These are phyloP conservation scores for Penicillium fimorum DNA, from an alignment of 495 filamentous ascomycete species.

Conservation along the genomic window DNA sequence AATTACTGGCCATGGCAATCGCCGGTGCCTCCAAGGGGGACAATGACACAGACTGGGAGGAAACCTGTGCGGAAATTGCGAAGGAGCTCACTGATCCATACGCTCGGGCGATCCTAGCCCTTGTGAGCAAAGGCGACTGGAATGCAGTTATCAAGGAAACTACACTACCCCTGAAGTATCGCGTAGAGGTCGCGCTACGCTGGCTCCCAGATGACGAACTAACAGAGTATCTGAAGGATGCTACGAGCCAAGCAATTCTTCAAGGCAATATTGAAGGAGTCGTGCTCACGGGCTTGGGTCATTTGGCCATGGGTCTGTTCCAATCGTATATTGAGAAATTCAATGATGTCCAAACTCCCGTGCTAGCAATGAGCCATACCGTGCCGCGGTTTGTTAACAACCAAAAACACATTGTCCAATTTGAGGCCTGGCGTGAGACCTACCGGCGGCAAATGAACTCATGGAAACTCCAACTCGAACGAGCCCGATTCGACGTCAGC, in stretches of 20 bases:
- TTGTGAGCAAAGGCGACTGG: slow-evolving; percentile 88
- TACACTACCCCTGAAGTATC: slow-evolving; percentile 80
- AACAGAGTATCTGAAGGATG: slow-evolving; percentile 63
- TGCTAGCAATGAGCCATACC: slow-evolving; percentile 77
- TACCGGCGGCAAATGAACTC: slow-evolving; percentile 81
- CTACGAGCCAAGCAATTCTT: slow-evolving; percentile 60
- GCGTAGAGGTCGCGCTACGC: slow-evolving; percentile 80
- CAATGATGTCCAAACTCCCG: slow-evolving; percentile 85
- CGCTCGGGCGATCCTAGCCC: slow-evolving; percentile 85
- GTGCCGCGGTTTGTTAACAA: slow-evolving; percentile 80
- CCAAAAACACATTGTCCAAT: slow-evolving; percentile 49
- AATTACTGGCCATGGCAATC: slow-evolving; percentile 54
- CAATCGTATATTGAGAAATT: slow-evolving; percentile 85
- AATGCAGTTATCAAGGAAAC: slow-evolving; percentile 73
- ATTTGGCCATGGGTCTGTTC: slow-evolving; percentile 76
- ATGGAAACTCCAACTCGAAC: slow-evolving; percentile 64
- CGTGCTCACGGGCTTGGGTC: slow-evolving; percentile 79
- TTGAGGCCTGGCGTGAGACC: slow-evolving; percentile 73
- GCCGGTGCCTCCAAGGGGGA: slow-evolving; percentile 54
- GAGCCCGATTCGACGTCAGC: slow-evolving; percentile 59
- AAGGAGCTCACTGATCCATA: slow-evolving; percentile 77
- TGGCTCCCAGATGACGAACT: slow-evolving; percentile 79
- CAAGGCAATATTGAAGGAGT: slow-evolving; percentile 87
- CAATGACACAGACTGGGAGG: slow-evolving; percentile 54
- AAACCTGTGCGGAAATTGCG: slow-evolving; percentile 58